These are phyloP conservation scores for Cardamine resedifolia DNA, from an alignment of 345 rosid species.

Conservation along the genomic window DNA sequence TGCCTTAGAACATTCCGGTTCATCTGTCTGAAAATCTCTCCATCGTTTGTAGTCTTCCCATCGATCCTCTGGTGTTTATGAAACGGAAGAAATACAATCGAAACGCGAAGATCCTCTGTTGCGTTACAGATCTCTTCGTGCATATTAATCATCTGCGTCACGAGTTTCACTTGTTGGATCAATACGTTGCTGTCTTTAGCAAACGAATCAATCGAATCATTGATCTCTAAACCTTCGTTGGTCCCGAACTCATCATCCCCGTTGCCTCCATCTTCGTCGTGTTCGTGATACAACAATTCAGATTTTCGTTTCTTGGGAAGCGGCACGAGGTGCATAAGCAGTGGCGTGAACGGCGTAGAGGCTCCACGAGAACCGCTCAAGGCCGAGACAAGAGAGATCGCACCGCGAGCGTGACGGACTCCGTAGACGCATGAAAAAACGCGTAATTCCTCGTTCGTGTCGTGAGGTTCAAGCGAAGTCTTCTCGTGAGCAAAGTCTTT, in stretches of 20 bases:
- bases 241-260: conserved; percentile 89
- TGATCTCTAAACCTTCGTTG: conserved; percentile 72
- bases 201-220: conserved; percentile 63
- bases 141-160: conserved; percentile 53
- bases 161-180: conserved; percentile 62
- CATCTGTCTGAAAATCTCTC: conserved; percentile 55
- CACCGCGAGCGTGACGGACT: conserved; percentile 64
- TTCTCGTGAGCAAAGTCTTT: conserved; percentile 45
- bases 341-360: conserved; percentile 50
- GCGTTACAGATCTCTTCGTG: conserved; percentile 70
- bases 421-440: conserved; percentile 62
- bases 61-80: conserved; percentile 93
- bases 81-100: conserved; percentile 71
- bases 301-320: conserved; percentile 60
- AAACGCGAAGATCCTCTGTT: conserved; percentile 66
- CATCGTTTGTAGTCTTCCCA: conserved; percentile 64
- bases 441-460: conserved; percentile 63
- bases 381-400: conserved; percentile 53
- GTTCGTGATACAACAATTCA: conserved; percentile 66
- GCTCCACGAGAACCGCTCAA: conserved; percentile 43
- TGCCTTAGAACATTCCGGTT: conserved; percentile 77
- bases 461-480: conserved; percentile 49
- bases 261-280: conserved; percentile 54
- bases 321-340: conserved; percentile 77
- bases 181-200: conserved; percentile 51